Conservation (phyloP, 2,329 filamentous ascomycete species). For the Macrophomina tecta region DNA sequence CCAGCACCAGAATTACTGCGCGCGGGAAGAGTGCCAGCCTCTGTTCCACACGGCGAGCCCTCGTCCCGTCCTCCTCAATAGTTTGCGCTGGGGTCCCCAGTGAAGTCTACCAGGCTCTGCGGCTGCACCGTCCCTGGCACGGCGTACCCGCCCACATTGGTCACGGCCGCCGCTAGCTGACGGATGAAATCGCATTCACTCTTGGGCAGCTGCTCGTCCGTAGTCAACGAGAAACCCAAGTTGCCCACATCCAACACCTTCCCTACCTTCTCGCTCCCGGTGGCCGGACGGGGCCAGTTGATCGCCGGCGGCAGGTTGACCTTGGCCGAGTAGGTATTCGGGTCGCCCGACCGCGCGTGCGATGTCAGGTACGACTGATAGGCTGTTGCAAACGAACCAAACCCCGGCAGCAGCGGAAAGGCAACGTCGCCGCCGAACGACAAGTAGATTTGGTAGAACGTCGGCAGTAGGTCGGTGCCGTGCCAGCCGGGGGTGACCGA, state of each 20-base stretch:
- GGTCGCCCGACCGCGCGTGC: slow-evolving; percentile 22
- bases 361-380: slow-evolving; percentile 27
- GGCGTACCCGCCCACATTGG: slow-evolving; percentile 25
- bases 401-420: slow-evolving; percentile 5
- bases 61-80: background rate
- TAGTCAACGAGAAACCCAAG: slow-evolving; percentile 15
- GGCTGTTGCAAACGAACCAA: slow-evolving; percentile 2
- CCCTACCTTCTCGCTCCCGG: slow-evolving; percentile 4
- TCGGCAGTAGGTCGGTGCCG: slow-evolving; percentile 26
- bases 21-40: background rate
- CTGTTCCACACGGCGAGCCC: background rate
- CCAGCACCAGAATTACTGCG: too few species aligned
- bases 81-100: slow-evolving; percentile 22
- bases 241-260: slow-evolving; percentile 19
- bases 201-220: slow-evolving; percentile 19
- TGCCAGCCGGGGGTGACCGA: slow-evolving; percentile 26
- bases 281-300: slow-evolving; percentile 17
- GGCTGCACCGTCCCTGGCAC: slow-evolving; percentile 20
- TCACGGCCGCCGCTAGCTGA: slow-evolving; percentile 22
- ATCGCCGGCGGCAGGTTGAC: slow-evolving; percentile 6
- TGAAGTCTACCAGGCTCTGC: slow-evolving; percentile 20
- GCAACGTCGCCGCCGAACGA: slow-evolving; percentile 23
- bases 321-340: slow-evolving; percentile 19
- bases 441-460: slow-evolving; percentile 23
- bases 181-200: slow-evolving; percentile 26